phyloP scores from a whole-genome alignment of 2,329 filamentous ascomycete genomes.

The Fusarium heterosporum region DNA sequence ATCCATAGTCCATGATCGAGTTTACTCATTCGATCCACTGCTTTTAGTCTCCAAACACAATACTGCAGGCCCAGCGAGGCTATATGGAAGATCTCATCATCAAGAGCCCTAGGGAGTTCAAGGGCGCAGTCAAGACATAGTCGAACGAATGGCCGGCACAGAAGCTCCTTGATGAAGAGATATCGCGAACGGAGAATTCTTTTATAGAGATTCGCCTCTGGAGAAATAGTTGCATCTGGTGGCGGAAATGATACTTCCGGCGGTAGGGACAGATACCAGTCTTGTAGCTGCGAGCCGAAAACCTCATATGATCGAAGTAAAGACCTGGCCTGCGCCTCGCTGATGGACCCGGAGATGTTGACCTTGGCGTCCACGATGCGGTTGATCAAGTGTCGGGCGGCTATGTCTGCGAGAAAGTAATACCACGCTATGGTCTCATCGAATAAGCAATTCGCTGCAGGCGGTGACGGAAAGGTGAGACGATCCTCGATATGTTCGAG shows the following conservation, averaged over 20 bases:
- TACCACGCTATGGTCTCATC: conserved; percentile 8
- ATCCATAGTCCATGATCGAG: background rate
- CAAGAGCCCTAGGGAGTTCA: background rate
- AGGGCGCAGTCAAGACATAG: background rate
- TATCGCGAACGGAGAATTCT: background rate
- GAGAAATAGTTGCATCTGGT: background rate
- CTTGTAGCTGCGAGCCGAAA: background rate
- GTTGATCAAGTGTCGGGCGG: conserved; percentile 19
- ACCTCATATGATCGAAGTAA: background rate
- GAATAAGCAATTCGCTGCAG: background rate
- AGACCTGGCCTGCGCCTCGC: background rate
- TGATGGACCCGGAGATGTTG: background rate
- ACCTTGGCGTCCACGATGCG: background rate
- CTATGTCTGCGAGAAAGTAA: conserved; percentile 19
- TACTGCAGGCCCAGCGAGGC: background rate
- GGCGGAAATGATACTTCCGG: background rate
- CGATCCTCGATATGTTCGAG: background rate
- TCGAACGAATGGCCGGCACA: conserved; percentile 6
- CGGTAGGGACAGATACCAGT: background rate
- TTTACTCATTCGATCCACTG: background rate
- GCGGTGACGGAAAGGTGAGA: background rate
- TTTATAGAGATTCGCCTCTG: background rate
- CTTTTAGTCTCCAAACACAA: background rate
- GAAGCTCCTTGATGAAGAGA: conserved; percentile 4
- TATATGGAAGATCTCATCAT: background rate